Evolutionary conservation across 208 protist species (phyloP), one percentile per base, ranked within the genome.

Genomic region (Zelonia costaricensis): DNA sequence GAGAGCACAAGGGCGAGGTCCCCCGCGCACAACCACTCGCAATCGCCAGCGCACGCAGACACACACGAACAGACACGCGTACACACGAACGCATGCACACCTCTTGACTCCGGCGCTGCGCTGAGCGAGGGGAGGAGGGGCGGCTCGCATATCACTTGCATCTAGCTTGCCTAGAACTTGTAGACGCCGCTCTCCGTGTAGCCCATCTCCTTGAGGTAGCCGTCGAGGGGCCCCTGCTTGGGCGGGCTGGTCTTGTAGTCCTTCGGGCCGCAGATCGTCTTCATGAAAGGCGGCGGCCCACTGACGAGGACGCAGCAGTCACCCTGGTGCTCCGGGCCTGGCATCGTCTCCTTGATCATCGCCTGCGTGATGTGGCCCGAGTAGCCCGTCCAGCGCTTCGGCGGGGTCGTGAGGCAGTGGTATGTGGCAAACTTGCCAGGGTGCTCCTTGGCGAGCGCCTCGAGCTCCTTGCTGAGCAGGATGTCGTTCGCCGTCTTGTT

Each of bases 401-500:
- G 76, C 16, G 86, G 59, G 30, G 73, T 54, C 30, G 91, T 71
- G 30, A 97, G 69, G 45, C 75, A 82, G 73, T 94, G 82, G 61
- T 80, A 81, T n/a, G 86, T 61, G 38, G 69, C 51, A 57, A 98
- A 95, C 20, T 61, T 64, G 36, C 69, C 69, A 20, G 86, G 59
- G 65, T 88, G 57, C 20, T 86, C 25, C 45, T 76, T 65, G 15
- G 56, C 68, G 25, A 95, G 33, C 22, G 35, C 67, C 25, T 89
- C 88, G 12, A 97, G 77, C 54, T 88, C 69, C 30, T 80, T 70
- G 6, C 58, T 23, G 18, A 97, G 57, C 30, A 97, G 70, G 25
- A 98, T 91, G 59, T 98, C 92, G 6, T 81, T 39, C 40, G 82
- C 76, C 8, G 81, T 85, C 58, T 83, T 63, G 84, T 93, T 95